Base-by-base conservation (phyloP, 306 rosid genomes). In the Cucurbita ficifolia region DNA sequence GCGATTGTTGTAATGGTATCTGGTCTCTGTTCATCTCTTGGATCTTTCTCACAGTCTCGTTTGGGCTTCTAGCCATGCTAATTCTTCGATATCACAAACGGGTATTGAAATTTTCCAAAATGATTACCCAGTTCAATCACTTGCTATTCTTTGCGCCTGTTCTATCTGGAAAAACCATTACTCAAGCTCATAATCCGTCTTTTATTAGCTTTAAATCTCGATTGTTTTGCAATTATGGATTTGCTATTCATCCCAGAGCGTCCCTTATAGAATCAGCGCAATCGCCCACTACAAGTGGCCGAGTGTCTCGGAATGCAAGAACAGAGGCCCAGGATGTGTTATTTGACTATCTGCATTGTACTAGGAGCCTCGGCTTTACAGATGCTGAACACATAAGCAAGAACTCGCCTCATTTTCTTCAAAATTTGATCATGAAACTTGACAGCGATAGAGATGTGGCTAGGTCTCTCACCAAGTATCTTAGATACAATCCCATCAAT, bases 331-430 rank as follows among this genome's bases (percentile, higher is more conserved):
- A 81, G 54, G 76, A 29, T 22, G 87, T 75, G 3, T 82, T 92
- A 13, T 60, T 82, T 19, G 95, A 89, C 59, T 92, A 89, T 80
- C 85, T 92, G 10, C 89, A 83, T 63, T 67, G 53, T 53, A 92
- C 97, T 11, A 84, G 88, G 40, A 81, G 80, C 75, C 83, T 89
- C 29, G n/a, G 74, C 75, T 88, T 85, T 78, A 36, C 57, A 0
- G 87, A 86, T 21, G 97, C 96, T 5, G 97, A 92, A 33, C 87
- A 80, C 59, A 86, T 92, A 45, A 81, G 92, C 82, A 79, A 81
- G 72, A 89, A 92, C 65, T 89, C 91, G 4, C 95, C 96, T 0
- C 55, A 64, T 75, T 92, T 88, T 58, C 72, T 89, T 50, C 68
- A 89, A 50, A 79, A 56, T 4, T 68, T 92, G 76, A 71, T 81